Base-by-base conservation (phyloP, 2,329 filamentous ascomycete species). In the Botrytis paeoniae region DNA sequence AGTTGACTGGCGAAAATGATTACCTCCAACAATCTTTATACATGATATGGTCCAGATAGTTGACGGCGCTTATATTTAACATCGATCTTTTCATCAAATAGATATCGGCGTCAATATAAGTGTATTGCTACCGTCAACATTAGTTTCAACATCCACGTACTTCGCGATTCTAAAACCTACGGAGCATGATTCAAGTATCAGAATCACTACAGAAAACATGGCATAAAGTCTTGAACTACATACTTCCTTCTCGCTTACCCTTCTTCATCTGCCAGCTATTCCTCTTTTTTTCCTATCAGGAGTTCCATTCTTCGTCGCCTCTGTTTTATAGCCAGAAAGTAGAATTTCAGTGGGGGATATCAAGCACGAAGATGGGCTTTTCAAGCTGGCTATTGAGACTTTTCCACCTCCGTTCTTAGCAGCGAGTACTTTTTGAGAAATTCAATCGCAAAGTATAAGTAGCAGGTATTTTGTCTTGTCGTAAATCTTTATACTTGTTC, bases 381-480 rank as follows among this genome's bases (percentile, higher is more conserved):
- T 1, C 12, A 29, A 54, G 51, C 14, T 54, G 5, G n/a, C 4
- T 5, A n/a, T 54, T 12, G 1, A 14, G 12, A 0, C 5, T 16
- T 14, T 54, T 16, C 41, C 6, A 5, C 25, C 25, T 22, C 14
- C 25, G 4, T 14, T 51, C 1, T 51, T n/a, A n/a, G 43, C 8
- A 9, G 20, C 9, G 43, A 45, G 1, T 22, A 8, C 0, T 22
- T 43, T 43, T 6, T 8, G 41, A 43, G 16, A 20, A 20, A 43
- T 18, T 43, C 14, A 1, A 41, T 16, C 4, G 14, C 16, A 43
- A 8, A 43, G 0, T 43, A 45, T 9, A 45, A 45, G 2, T 45
- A 45, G 18, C 20, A 1, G 0, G 25, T n/a, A 51, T 51, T 1
- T 51, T 0, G 10, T 51, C 1, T 0, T n/a, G 10, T 7, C 0